Percentiles rank a stretch among this genome's conserved stretches.
Evolutionary conservation across 2,329 filamentous ascomycete genomes (phyloP).

Genomic region (Fusarium falciforme): DNA sequence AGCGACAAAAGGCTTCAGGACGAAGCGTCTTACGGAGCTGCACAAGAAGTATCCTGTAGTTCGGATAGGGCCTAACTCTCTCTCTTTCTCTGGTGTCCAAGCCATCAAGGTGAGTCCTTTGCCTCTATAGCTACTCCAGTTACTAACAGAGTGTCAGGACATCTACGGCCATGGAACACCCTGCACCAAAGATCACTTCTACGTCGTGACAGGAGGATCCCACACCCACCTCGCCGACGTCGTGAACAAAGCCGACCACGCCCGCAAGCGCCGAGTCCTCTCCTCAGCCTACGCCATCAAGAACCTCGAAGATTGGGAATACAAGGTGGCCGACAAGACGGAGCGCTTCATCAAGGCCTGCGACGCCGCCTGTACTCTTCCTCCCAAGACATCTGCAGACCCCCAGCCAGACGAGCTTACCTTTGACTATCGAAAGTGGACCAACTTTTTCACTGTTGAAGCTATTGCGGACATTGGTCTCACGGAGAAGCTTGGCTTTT

Average conservation of each 20-base stretch:
- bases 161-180: slow-evolving; percentile 59
- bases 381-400: slow-evolving; percentile 44
- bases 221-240: slow-evolving; percentile 65
- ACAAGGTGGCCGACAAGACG: slow-evolving; percentile 65
- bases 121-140: too few species aligned
- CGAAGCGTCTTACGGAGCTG: slow-evolving; percentile 54
- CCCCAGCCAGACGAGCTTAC: slow-evolving; percentile 53
- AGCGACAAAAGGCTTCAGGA: not conserved
- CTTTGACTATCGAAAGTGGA: slow-evolving; percentile 61
- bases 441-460: slow-evolving; percentile 67
- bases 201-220: slow-evolving; percentile 56
- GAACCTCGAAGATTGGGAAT: slow-evolving; percentile 66
- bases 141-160: slow-evolving; percentile 24
- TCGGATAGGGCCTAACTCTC: slow-evolving; percentile 38
- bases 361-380: slow-evolving; percentile 55
- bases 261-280: slow-evolving; percentile 61
- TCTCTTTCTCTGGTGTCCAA: slow-evolving; percentile 40
- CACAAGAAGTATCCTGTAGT: slow-evolving; percentile 55
- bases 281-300: slow-evolving; percentile 64
- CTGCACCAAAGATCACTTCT: slow-evolving; percentile 61
- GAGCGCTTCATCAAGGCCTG: slow-evolving; percentile 56
- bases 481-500: slow-evolving; percentile 60
- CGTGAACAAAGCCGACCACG: slow-evolving; percentile 63
- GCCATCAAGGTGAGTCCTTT: slow-evolving; percentile 28
- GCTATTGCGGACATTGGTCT: slow-evolving; percentile 68